phyloP scores from a whole-genome alignment of 192 early-diverging fungal species.

The Coemansia sp. region DNA sequence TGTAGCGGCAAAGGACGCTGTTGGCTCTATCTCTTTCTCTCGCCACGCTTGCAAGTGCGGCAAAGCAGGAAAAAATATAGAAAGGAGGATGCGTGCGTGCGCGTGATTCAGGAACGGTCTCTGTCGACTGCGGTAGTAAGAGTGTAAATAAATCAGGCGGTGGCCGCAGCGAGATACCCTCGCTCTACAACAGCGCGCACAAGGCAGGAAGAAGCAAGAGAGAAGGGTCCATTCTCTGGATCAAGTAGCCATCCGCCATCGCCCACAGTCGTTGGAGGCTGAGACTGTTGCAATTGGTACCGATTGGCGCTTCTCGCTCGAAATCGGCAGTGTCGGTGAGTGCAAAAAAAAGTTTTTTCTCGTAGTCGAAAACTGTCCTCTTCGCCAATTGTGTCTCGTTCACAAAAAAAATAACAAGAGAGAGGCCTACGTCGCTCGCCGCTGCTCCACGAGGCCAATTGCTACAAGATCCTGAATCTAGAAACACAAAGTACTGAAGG shows the following conservation, averaged over 20 bases:
- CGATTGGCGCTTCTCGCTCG: background rate
- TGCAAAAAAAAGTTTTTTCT: background rate
- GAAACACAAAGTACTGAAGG: background rate
- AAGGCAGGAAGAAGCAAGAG: background rate
- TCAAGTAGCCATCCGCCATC: background rate
- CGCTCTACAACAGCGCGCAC: background rate
- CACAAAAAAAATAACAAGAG: background rate
- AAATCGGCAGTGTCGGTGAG: background rate
- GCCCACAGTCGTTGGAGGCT: background rate
- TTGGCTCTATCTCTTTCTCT: background rate
- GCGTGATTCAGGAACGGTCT: slow-evolving; percentile 1
- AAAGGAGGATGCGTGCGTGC: background rate
- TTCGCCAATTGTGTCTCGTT: background rate
- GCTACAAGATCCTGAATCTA: background rate
- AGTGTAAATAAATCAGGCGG: background rate
- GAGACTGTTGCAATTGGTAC: background rate
- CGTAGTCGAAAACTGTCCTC: background rate
- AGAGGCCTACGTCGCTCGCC: background rate
- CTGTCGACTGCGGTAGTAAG: background rate
- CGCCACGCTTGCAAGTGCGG: background rate
- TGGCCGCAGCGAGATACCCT: background rate
- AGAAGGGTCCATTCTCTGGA: background rate
- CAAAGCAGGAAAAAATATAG: background rate
- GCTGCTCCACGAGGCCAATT: background rate
- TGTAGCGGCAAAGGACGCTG: background rate